Percentiles rank a stretch among this genome's conserved stretches.
Conservation (phyloP, 768 basidiomycete species). For the Boletus sensibilis region DNA sequence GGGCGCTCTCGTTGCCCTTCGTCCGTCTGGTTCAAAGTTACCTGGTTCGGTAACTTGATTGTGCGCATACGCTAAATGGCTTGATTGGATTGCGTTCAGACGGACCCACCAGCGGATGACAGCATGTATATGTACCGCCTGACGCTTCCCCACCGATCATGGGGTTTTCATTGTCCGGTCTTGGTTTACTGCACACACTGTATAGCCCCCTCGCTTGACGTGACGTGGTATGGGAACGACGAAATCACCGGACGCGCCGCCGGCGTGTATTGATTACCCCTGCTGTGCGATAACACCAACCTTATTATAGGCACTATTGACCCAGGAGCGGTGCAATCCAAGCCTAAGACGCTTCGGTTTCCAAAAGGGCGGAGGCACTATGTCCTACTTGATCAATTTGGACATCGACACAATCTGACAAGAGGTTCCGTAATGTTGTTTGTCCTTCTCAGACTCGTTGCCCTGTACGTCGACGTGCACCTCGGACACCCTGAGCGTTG, state of each 20-base stretch:
- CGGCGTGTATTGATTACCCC: neutral
- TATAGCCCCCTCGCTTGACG: neutral
- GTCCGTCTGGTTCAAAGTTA: slow-evolving; percentile 11
- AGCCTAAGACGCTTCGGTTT: too few species aligned
- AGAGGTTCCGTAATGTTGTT: slow-evolving; percentile 1
- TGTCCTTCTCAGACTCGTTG: neutral
- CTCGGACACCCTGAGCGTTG: neutral
- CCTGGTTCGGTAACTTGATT: neutral
- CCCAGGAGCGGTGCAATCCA: neutral
- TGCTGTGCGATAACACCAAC: neutral
- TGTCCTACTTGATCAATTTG: neutral
- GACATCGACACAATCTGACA: neutral
- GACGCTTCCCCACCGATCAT: neutral
- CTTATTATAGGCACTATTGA: neutral
- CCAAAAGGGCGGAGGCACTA: neutral
- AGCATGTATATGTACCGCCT: neutral
- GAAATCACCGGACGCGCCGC: neutral
- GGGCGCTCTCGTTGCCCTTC: neutral
- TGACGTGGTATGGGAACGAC: slow-evolving; percentile 1
- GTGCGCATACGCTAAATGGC: slow-evolving; percentile 3
- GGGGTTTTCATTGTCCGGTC: neutral
- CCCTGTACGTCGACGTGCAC: neutral
- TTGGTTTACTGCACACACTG: neutral
- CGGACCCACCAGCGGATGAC: neutral
- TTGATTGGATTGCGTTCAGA: slow-evolving; percentile 3